Percentiles rank a stretch among this genome's conserved stretches.
phyloP scores from a whole-genome alignment of 805 yeast species.

The Candida sanyiensis region DNA sequence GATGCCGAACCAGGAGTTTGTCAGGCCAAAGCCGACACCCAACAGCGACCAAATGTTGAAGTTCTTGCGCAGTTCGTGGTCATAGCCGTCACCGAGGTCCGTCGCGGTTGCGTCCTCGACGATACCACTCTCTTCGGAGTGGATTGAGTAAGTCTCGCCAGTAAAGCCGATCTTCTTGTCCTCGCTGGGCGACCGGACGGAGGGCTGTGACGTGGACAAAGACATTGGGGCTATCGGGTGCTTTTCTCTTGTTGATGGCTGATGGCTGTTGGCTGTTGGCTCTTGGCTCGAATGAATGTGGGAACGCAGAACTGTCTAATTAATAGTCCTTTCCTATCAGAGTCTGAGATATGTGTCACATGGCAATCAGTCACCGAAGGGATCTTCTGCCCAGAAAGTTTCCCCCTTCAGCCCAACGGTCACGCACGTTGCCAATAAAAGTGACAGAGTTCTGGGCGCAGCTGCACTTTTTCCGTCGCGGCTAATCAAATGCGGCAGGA shows the following conservation, averaged over 20 bases:
- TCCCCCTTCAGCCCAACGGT: too few species aligned
- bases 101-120: slow-evolving; percentile 8
- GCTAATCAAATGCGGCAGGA: too few species aligned
- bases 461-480: too few species aligned
- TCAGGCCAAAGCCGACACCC: slow-evolving; percentile 54
- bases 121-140: slow-evolving; percentile 2
- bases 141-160: not conserved
- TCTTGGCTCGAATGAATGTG: too few species aligned
- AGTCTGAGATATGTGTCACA: too few species aligned
- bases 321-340: too few species aligned
- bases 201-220: not conserved
- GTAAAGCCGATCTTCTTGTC: not conserved
- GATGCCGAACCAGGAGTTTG: slow-evolving; percentile 58
- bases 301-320: too few species aligned
- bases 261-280: not conserved
- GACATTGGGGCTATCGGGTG: not conserved
- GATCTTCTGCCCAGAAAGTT: too few species aligned
- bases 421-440: too few species aligned
- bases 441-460: too few species aligned
- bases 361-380: too few species aligned
- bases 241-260: not conserved
- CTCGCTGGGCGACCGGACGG: not conserved
- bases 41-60: slow-evolving; percentile 40
- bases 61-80: slow-evolving; percentile 20
- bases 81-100: slow-evolving; percentile 13